Conservation (phyloP, 208 protist species). For the Trypanosoma mega region DNA sequence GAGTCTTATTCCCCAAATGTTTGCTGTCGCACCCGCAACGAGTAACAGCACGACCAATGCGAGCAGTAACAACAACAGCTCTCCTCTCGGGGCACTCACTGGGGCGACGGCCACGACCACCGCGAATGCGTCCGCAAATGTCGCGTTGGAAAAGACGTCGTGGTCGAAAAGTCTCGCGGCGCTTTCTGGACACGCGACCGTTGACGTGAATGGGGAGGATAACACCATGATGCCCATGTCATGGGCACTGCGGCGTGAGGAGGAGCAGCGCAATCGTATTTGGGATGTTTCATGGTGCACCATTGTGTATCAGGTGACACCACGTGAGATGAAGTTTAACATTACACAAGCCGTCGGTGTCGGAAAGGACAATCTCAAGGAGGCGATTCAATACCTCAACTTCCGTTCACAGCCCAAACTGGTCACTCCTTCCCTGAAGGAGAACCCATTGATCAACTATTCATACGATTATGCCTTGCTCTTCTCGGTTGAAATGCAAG, state of each 20-base stretch:
- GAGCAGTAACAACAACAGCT: conserved; percentile 6
- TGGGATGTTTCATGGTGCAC: conserved; percentile 81
- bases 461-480: conserved; percentile 84
- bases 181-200: background rate
- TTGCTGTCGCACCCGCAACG: conserved; percentile 9
- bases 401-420: conserved; percentile 21
- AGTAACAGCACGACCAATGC: background rate
- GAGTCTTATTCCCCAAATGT: conserved; percentile 20
- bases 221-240: conserved; percentile 5
- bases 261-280: conserved; percentile 40
- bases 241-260: conserved; percentile 46
- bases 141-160: conserved; percentile 6
- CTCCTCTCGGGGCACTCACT: conserved; percentile 22
- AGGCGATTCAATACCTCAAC: conserved; percentile 77
- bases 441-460: conserved; percentile 83
- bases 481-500: conserved; percentile 80
- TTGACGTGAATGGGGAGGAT: conserved; percentile 1
- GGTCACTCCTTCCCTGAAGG: conserved; percentile 38
- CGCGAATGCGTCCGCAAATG: conserved; percentile 1
- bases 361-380: conserved; percentile 71
- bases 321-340: conserved; percentile 88
- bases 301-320: conserved; percentile 88
- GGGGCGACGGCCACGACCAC: conserved; percentile 19
- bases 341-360: conserved; percentile 66
- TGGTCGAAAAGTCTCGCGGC: conserved; percentile 16